Evolutionary conservation across 805 yeast species (phyloP).

Genomic region (Yarrowia deformans): DNA sequence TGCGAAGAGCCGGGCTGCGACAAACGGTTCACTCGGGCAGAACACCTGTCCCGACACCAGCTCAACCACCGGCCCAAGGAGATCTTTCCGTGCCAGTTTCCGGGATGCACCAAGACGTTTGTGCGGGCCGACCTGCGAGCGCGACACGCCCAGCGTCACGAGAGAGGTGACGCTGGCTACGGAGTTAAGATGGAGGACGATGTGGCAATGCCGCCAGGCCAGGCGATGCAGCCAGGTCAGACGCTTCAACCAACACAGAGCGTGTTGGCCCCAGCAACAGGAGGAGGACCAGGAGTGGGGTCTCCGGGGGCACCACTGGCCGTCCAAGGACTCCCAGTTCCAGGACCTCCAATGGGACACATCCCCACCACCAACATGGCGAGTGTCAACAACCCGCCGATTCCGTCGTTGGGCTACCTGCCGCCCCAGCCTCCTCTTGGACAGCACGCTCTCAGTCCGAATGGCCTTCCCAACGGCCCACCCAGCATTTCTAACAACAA

Average conservation of each 20-base stretch:
- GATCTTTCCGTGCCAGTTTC: slow-evolving; percentile 50
- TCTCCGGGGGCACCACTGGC: no score
- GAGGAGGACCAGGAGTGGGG: no score
- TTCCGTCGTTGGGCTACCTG: slow-evolving; percentile 4
- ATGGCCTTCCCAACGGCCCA: not conserved
- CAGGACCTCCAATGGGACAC: slow-evolving; percentile 20
- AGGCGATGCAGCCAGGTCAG: not conserved
- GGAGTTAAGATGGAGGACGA: slow-evolving; percentile 31
- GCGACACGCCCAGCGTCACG: slow-evolving; percentile 50
- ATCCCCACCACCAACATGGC: slow-evolving; percentile 33
- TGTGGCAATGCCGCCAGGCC: not conserved
- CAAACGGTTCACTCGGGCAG: slow-evolving; percentile 47
- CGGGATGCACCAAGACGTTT: slow-evolving; percentile 49
- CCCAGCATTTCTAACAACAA: not conserved
- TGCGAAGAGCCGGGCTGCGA: slow-evolving; percentile 47
- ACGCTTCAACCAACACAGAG: no score
- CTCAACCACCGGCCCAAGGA: slow-evolving; percentile 50
- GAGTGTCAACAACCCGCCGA: slow-evolving; percentile 18
- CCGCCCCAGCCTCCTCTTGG: not conserved
- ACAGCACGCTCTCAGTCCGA: not conserved
- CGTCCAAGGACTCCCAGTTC: not conserved
- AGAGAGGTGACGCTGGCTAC: slow-evolving; percentile 40
- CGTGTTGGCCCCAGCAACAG: not conserved
- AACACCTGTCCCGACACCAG: slow-evolving; percentile 47
- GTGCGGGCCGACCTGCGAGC: slow-evolving; percentile 51